Conservation (phyloP, 1,284 basidiomycete species). For the Ustilago loliicola region DNA sequence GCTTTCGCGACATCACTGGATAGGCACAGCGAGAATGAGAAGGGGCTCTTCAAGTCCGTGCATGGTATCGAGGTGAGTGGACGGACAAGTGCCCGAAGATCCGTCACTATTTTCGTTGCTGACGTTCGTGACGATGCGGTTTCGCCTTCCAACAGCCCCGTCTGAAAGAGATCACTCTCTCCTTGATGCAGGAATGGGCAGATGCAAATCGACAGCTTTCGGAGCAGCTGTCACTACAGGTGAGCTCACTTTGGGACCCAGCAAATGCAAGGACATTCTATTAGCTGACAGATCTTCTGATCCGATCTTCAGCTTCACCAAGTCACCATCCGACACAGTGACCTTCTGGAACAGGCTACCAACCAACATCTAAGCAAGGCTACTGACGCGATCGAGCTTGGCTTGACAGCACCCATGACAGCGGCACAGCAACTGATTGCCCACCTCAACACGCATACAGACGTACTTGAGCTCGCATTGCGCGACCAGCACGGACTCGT, state of each 20-base stretch:
- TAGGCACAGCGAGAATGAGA: not conserved
- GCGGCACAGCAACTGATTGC: not conserved
- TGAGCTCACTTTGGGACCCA: too few relatives aligned
- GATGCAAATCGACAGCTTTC: not conserved
- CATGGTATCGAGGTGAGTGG: conserved; percentile 11
- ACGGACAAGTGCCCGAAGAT: not conserved
- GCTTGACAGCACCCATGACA: conserved; percentile 1
- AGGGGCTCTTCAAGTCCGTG: conserved; percentile 1
- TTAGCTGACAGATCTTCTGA: not conserved
- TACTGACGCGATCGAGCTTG: not conserved
- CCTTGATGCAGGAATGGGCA: not conserved
- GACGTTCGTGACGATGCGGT: not conserved
- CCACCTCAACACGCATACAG: conserved; percentile 1
- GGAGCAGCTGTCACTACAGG: conserved; percentile 12
- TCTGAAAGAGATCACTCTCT: conserved; percentile 1
- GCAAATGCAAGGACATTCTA: too few relatives aligned
- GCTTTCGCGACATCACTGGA: not conserved
- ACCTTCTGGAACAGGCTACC: not conserved
- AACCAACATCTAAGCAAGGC: conserved; percentile 7
- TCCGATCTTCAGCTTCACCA: conserved; percentile 10
- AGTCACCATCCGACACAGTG: not conserved
- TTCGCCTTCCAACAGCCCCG: not conserved
- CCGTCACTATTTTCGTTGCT: not conserved
- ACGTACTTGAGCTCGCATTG: conserved; percentile 5
- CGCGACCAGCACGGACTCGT: conserved; percentile 12